Conservation (phyloP, 352 stramenopile genomes). For the Globisporangium echinulatum region DNA sequence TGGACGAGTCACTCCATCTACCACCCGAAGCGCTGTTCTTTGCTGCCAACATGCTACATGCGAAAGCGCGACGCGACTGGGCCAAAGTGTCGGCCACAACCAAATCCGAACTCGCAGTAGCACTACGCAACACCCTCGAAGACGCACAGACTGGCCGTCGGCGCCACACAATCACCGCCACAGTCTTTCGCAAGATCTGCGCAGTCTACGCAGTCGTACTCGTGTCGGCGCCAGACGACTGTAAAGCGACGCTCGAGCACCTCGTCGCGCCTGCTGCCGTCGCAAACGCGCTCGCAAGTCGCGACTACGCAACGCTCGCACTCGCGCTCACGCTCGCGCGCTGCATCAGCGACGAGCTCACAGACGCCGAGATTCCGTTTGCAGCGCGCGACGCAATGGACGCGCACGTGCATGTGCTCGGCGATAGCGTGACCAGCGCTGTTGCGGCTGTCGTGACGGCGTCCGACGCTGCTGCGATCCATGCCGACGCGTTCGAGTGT, state of each 20-base stretch:
- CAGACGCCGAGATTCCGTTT: slow-evolving; percentile 55
- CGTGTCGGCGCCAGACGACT: slow-evolving; percentile 49
- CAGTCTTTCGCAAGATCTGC: slow-evolving; percentile 56
- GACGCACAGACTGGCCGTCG: slow-evolving; percentile 19
- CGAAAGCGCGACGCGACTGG: slow-evolving; percentile 63
- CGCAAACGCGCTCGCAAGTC: slow-evolving; percentile 9
- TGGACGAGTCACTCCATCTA: slow-evolving; percentile 37
- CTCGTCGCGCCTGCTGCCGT: slow-evolving; percentile 19
- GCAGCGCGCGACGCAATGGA: slow-evolving; percentile 61
- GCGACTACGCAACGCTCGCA: slow-evolving; percentile 25
- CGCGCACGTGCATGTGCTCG: slow-evolving; percentile 35
- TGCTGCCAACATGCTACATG: slow-evolving; percentile 67
- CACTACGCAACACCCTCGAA: slow-evolving; percentile 32
- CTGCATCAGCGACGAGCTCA: slow-evolving; percentile 63
- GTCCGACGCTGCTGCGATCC: slow-evolving; percentile 20
- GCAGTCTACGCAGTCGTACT: slow-evolving; percentile 48
- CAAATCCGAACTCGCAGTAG: slow-evolving; percentile 26
- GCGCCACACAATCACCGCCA: slow-evolving; percentile 14
- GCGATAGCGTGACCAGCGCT: slow-evolving; percentile 33
- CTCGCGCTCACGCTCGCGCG: slow-evolving; percentile 53
- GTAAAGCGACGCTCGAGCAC: slow-evolving; percentile 28
- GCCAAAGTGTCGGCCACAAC: slow-evolving; percentile 28
- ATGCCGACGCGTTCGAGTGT: slow-evolving; percentile 50
- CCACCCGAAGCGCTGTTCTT: slow-evolving; percentile 62
- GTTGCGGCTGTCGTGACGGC: slow-evolving; percentile 45